Evolutionary conservation across 306 rosid genomes (phyloP).

Genomic region (Sicyos baderoa): DNA sequence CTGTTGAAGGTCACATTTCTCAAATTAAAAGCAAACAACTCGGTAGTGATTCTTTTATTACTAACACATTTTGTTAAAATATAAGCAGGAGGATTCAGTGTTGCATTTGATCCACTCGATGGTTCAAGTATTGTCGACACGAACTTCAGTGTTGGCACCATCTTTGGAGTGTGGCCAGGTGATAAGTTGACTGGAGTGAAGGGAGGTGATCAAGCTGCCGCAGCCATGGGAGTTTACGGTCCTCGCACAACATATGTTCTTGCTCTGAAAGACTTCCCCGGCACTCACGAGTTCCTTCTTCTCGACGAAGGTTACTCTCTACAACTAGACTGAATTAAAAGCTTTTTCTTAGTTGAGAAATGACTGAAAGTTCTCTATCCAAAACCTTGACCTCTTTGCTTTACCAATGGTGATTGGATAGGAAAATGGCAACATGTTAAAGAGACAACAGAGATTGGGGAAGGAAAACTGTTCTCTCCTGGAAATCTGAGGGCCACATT

Average conservation of each 20-base stretch:
- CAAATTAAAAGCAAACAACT: background rate
- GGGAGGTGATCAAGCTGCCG: constrained; percentile 90
- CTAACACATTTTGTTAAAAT: constrained; percentile 1
- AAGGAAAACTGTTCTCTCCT: constrained; percentile 95
- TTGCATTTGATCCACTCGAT: constrained; percentile 98
- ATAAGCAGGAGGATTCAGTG: constrained; percentile 84
- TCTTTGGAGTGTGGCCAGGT: constrained; percentile 99
- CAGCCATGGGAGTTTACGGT: constrained; percentile 97
- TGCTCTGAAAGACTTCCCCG: constrained; percentile 74
- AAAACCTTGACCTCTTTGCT: background rate
- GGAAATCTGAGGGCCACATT: constrained; percentile 97
- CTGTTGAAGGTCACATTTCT: constrained; percentile 56
- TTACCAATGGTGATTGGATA: constrained; percentile 25
- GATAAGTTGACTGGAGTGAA: constrained; percentile 80
- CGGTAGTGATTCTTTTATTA: background rate
- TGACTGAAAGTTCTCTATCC: background rate
- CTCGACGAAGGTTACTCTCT: constrained; percentile 86
- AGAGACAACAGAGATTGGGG: constrained; percentile 85
- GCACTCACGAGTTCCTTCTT: constrained; percentile 93
- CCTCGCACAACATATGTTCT: constrained; percentile 94
- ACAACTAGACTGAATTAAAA: constrained; percentile 2
- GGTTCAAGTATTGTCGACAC: constrained; percentile 98
- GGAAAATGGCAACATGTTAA: constrained; percentile 99
- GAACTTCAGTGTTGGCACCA: constrained; percentile 94
- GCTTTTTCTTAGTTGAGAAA: background rate